A percentile compares a stretch with the other conserved stretches of the same genome.
phyloP scores from a whole-genome alignment of 2,329 filamentous ascomycete species.

The Coleophoma cylindrospora region DNA sequence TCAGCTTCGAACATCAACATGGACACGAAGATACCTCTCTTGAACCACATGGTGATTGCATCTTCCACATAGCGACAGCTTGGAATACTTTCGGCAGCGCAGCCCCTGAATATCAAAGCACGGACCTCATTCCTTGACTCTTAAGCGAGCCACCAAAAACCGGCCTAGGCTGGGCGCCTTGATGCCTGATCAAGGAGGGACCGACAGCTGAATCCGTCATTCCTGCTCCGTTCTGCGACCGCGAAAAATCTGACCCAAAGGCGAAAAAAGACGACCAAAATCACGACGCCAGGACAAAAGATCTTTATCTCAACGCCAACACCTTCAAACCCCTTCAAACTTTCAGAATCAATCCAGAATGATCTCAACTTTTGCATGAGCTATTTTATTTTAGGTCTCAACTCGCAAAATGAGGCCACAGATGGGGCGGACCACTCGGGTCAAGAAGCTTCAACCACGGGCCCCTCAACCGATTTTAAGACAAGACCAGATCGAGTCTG shows the following conservation, averaged over 20 bases:
- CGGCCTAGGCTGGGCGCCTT: too few species aligned
- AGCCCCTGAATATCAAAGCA: too few species aligned
- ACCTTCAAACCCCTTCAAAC: not conserved
- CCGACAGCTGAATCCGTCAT: too few species aligned
- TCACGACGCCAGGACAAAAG: not conserved
- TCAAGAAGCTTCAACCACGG: slow-evolving; percentile 58
- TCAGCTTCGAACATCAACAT: too few species aligned
- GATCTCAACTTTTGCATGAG: not conserved
- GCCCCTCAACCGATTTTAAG: slow-evolving; percentile 52
- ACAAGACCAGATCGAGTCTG: slow-evolving; percentile 85
- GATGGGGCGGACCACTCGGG: not conserved
- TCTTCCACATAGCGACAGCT: too few species aligned
- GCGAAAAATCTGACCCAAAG: not conserved
- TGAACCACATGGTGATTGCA: too few species aligned
- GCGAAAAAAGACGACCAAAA: not conserved
- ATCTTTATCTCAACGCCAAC: not conserved
- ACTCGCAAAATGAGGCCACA: slow-evolving; percentile 1
- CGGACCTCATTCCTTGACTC: too few species aligned
- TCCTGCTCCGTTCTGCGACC: too few species aligned
- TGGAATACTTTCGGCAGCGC: too few species aligned
- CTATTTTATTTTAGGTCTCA: not conserved
- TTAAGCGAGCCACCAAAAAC: too few species aligned
- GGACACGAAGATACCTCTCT: too few species aligned
- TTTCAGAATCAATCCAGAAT: slow-evolving; percentile 1
- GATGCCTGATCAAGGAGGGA: too few species aligned